These are phyloP conservation scores for Kwoniella newhampshirensis DNA, from an alignment of 768 basidiomycete species.

Conservation along the genomic window DNA sequence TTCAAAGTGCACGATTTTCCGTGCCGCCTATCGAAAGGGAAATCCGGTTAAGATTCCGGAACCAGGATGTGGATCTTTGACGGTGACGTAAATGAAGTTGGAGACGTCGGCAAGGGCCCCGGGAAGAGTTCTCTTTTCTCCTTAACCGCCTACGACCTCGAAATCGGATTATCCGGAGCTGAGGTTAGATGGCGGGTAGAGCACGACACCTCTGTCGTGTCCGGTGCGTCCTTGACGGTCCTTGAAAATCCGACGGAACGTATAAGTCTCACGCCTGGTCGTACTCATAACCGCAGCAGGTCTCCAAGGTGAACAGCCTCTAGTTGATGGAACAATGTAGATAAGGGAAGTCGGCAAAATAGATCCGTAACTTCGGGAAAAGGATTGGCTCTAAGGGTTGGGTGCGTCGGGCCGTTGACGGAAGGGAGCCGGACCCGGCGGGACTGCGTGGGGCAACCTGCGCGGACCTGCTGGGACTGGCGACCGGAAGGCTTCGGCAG, in stretches of 20 bases:
- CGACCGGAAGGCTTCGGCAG: constrained; percentile 60
- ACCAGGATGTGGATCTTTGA: constrained; percentile 63
- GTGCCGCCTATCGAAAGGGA: constrained; percentile 71
- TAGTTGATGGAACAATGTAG: constrained; percentile 78
- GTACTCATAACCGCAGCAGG: constrained; percentile 73
- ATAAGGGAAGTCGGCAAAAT: constrained; percentile 80
- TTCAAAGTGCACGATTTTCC: constrained; percentile 67
- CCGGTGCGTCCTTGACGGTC: constrained; percentile 72
- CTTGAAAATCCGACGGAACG: constrained; percentile 79
- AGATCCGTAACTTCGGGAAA: constrained; percentile 68
- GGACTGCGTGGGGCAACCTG: constrained; percentile 66
- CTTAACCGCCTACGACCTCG: constrained; percentile 71
- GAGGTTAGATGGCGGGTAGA: constrained; percentile 72
- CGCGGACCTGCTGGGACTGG: constrained; percentile 56
- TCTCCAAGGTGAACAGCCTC: constrained; percentile 80
- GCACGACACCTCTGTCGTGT: constrained; percentile 69
- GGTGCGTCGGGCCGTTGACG: constrained; percentile 73
- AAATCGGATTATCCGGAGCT: constrained; percentile 73
- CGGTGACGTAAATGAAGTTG: constrained; percentile 69
- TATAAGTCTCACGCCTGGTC: constrained; percentile 69
- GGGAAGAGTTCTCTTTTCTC: constrained; percentile 79
- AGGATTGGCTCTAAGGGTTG: constrained; percentile 76
- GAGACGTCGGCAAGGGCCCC: constrained; percentile 66
- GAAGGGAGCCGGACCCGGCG: constrained; percentile 69
- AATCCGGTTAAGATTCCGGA: constrained; percentile 76